These are phyloP conservation scores for Sarocladiaceae sp. DNA, from an alignment of 2,329 filamentous ascomycete genomes.

Conservation along the genomic window DNA sequence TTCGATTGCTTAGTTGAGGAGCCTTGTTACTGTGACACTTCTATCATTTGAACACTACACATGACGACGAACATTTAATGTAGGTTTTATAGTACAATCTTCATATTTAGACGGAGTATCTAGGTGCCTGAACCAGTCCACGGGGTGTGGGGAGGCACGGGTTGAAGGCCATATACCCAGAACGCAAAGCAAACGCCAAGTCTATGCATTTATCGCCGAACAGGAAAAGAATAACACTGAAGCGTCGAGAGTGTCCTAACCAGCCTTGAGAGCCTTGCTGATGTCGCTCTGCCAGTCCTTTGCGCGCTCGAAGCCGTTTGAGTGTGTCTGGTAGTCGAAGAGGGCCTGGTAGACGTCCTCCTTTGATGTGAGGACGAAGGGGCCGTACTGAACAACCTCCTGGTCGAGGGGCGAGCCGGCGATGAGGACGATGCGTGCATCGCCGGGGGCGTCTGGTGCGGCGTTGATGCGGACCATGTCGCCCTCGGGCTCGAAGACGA, in stretches of 20 bases:
- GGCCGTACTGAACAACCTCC: slow-evolving; percentile 75
- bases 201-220: no score
- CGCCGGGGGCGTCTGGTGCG: slow-evolving; percentile 54
- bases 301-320: slow-evolving; percentile 76
- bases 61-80: no score
- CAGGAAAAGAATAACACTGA: no score
- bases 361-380: slow-evolving; percentile 70
- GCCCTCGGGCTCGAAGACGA: slow-evolving; percentile 76
- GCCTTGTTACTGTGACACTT: no score
- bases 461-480: slow-evolving; percentile 70
- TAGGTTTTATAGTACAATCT: no score
- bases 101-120: no score
- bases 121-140: no score
- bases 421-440: slow-evolving; percentile 59
- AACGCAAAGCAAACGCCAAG: no score
- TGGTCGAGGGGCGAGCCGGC: slow-evolving; percentile 77
- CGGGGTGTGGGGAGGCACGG: no score
- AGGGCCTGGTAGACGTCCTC: slow-evolving; percentile 72
- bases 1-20: no score
- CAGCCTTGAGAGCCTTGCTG: slow-evolving; percentile 47
- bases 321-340: slow-evolving; percentile 63
- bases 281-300: slow-evolving; percentile 80
- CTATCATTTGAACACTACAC: no score
- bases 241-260: neutral
- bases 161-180: no score